Evolutionary conservation across 768 basidiomycete genomes (phyloP).

Genomic region (Tricholoma hemisulphureum): DNA sequence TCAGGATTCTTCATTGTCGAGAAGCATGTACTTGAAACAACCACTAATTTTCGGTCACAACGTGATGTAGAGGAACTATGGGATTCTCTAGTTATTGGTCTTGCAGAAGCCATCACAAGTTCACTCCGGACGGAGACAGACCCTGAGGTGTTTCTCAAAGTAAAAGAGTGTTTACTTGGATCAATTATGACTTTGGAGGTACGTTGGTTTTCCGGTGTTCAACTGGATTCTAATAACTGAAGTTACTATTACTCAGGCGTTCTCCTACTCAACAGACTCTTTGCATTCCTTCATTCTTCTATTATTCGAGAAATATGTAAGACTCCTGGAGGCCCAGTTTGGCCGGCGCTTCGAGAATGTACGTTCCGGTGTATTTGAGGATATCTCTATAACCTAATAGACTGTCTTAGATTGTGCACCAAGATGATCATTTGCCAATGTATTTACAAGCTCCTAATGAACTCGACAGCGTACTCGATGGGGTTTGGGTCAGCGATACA

Average conservation of each 20-base stretch:
- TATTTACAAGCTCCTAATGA: conserved; percentile 59
- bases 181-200: conserved; percentile 96
- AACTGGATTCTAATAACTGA: not conserved
- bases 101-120: conserved; percentile 72
- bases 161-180: conserved; percentile 78
- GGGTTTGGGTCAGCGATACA: conserved; percentile 76
- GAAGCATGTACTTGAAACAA: conserved; percentile 85
- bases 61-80: conserved; percentile 93
- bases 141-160: conserved; percentile 75
- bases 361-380: conserved; percentile 16
- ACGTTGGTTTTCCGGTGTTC: conserved; percentile 11
- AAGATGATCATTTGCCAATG: conserved; percentile 92
- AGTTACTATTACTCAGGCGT: conserved; percentile 51
- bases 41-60: conserved; percentile 85
- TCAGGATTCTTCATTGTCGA: conserved; percentile 98
- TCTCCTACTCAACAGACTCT: conserved; percentile 80
- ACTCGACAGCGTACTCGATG: conserved; percentile 69
- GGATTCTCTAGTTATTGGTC: conserved; percentile 77
- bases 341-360: conserved; percentile 80
- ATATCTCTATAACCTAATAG: not conserved
- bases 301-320: conserved; percentile 87
- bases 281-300: conserved; percentile 83
- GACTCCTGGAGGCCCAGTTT: conserved; percentile 78
- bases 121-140: conserved; percentile 73
- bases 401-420: conserved; percentile 62